Conservation (phyloP, 495 filamentous ascomycete genomes). For the Penicillium coffeae region DNA sequence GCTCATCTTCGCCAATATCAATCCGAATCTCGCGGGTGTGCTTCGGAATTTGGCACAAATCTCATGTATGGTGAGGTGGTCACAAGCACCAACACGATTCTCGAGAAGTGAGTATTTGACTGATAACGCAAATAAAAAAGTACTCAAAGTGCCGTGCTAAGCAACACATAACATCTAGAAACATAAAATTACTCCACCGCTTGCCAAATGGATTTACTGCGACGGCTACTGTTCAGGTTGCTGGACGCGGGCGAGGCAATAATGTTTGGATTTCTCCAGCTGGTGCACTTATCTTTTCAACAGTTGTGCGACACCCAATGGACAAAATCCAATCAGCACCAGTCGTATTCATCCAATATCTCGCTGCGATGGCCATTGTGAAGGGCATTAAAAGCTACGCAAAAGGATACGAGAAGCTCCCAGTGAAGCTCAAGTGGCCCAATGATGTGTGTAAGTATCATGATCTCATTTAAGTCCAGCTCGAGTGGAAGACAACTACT, state of each 20-base stretch:
- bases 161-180: too few relatives aligned
- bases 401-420: constrained; percentile 64
- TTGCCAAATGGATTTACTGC: constrained; percentile 81
- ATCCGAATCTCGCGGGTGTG: constrained; percentile 47
- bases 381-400: constrained; percentile 81
- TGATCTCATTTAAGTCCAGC: too few relatives aligned
- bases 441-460: constrained; percentile 78
- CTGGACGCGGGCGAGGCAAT: constrained; percentile 83
- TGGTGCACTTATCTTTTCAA: constrained; percentile 82
- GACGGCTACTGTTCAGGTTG: constrained; percentile 88
- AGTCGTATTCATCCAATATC: constrained; percentile 91
- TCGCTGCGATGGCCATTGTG: constrained; percentile 85
- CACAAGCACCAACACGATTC: constrained; percentile 90
- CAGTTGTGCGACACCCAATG: constrained; percentile 75
- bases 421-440: constrained; percentile 92
- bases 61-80: constrained; percentile 89
- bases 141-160: too few relatives aligned
- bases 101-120: constrained; percentile 71
- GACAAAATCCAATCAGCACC: constrained; percentile 68
- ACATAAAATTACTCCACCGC: constrained; percentile 67
- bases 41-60: constrained; percentile 66
- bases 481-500: too few relatives aligned
- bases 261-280: constrained; percentile 96
- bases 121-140: too few relatives aligned
- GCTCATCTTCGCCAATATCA: constrained; percentile 67